Evolutionary conservation across 768 basidiomycete genomes (phyloP), one percentile per base, ranked within the genome.

Genomic region (Leccinum subgranulosum): DNA sequence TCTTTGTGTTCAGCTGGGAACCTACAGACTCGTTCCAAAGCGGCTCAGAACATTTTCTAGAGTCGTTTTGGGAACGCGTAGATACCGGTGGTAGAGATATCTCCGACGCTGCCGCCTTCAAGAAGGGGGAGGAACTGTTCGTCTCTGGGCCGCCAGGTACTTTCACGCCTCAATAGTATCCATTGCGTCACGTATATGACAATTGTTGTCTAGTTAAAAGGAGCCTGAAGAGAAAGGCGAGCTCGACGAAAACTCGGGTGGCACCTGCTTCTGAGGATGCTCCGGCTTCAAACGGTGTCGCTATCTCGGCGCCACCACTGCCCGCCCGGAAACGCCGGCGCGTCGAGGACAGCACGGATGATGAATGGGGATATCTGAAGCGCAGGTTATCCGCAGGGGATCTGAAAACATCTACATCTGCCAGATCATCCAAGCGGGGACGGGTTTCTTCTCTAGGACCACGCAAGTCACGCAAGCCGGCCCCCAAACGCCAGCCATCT

Each of bases 71-170:
- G 77, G 59, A 63, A 17, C 69, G 73, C n/a, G 58, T 74, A 33
- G 55, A 69, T 25, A 68, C 66, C 1, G 59, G 67, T 29, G 71
- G 69, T 31, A 78, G 86, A 56, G 84, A 88, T 59, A 69, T 75
- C 48, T 65, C 74, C 1, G 74, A 85, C 60, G 61, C 84, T 51
- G 69, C 68, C 21, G 68, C 73, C 17, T 90, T 88, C 74, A 73
- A 74, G 45, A 71, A 65, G 19, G 82, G 81, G 53, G 86, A 89
- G 57, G 76, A 77, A 43, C 74, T 88, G 51, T 60, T 79, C 28
- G 79, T 80, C 17, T 71, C 77, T 21, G 86, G 87, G 0, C 86
- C 86, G 48, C 86, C 86, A 51, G 78, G 86, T 87, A 74, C 58
- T 69, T 33, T 48, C 25, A 17, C 29, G 4, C 6, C 17, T 3